Evolutionary conservation across 352 stramenopile genomes (phyloP), one percentile per base, ranked within the genome.

Genomic region (Phytopythium ostracodes): DNA sequence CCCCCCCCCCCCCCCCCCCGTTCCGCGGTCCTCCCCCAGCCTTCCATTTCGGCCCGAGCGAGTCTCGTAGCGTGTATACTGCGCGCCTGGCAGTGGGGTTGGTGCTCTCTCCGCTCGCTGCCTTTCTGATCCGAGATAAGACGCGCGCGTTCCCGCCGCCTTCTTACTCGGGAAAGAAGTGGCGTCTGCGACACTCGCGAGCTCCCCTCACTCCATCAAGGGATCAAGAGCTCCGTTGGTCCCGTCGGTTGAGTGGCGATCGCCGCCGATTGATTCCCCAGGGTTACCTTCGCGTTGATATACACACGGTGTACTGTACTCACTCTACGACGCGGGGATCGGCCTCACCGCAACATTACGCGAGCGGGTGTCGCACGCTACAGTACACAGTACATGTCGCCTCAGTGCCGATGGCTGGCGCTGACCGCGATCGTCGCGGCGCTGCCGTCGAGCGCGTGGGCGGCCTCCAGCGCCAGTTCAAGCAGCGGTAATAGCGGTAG

Each of bases 381-480:
- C n/a, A n/a, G n/a, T n/a, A n/a, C 12, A 50, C 4, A n/a, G 46
- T 54, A 25, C 25, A 54, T 54, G 47, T 33, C 15, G 24, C 14
- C 25, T 1, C 47, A 25, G 18, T 15, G 8, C 0, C 14, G 47
- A 54, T 54, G 47, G 11, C 25, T 25, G 15, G 27, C 52, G 31
- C 33, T 33, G 9, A 22, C 49, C 25, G 10, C 15, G 35, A 29
- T 75, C 36, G 50, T 44, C 31, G 61, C 54, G 36, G 49, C 67
- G 42, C 22, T 54, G 38, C 18, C 35, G 35, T 47, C 40, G 51
- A 51, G 12, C 24, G 25, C 17, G 38, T 51, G 17, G 20, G 51
- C 67, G 33, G 62, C 35, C 49, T 66, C 60, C 7, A 64, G 33
- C 52, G 15, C 27, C 44, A 67, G 59, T 50, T 31, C 53, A 54